Conservation (phyloP, 208 protist genomes). For the Acanthamoeba castellanii region DNA sequence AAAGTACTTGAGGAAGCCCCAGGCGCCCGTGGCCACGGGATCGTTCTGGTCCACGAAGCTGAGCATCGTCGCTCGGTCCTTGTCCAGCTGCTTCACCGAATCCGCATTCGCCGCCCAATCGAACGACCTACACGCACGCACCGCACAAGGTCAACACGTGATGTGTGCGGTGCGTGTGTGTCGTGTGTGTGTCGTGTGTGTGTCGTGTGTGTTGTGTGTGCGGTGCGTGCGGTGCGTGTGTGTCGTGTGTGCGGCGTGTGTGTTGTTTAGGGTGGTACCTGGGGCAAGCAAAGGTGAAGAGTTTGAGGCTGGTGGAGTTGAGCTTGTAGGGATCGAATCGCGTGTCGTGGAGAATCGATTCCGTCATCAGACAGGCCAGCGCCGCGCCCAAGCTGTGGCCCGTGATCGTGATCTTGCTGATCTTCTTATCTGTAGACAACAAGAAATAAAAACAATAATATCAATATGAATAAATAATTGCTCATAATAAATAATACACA, state of each 20-base stretch:
- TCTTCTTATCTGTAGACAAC: neutral
- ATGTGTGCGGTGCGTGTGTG: neutral
- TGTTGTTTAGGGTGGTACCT: neutral
- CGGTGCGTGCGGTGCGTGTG: too few relatives aligned
- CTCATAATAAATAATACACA: neutral
- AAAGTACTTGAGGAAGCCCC: constrained; percentile 49
- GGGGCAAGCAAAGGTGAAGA: constrained; percentile 7
- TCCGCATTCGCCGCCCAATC: constrained; percentile 1
- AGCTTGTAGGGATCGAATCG: neutral
- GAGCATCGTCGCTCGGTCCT: neutral
- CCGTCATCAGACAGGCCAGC: neutral
- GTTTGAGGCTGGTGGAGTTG: neutral
- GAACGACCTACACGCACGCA: neutral
- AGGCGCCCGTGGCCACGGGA: constrained; percentile 3
- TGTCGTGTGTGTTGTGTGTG: too few relatives aligned
- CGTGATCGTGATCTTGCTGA: constrained; percentile 7
- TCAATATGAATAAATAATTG: too few relatives aligned
- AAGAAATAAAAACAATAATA: neutral
- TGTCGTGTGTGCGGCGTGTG: too few relatives aligned
- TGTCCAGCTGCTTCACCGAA: constrained; percentile 3
- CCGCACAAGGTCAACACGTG: neutral
- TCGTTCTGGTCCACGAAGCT: constrained; percentile 30
- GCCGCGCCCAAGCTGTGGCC: constrained; percentile 30
- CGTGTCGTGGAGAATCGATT: neutral
- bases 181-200: neutral